A percentile compares a stretch with the other conserved stretches of the same genome.
Evolutionary conservation across 768 basidiomycete species (phyloP).

Genomic region (Favolaschia claudopus): DNA sequence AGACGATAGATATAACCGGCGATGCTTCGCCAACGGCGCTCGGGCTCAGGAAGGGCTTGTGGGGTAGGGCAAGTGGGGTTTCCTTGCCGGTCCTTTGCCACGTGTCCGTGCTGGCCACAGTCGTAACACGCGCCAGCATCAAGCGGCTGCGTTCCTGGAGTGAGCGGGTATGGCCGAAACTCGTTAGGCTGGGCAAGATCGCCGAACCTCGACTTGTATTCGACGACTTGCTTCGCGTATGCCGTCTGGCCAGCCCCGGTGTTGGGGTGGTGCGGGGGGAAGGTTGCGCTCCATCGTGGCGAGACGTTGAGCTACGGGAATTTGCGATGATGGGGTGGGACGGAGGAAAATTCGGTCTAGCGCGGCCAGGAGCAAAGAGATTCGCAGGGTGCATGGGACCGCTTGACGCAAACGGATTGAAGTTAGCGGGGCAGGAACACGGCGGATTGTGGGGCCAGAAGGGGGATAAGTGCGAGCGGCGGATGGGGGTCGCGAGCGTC

Average conservation of each 20-base stretch:
- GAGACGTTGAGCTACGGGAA: background rate
- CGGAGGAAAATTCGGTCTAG: background rate
- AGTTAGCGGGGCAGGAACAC: no score
- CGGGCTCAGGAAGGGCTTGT: slow-evolving; percentile 14
- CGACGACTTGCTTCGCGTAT: slow-evolving; percentile 17
- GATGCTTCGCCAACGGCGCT: slow-evolving; percentile 27
- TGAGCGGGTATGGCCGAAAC: slow-evolving; percentile 27
- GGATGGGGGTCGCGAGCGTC: background rate
- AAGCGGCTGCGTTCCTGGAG: slow-evolving; percentile 27
- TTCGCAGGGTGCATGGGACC: no score
- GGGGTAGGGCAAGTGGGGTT: slow-evolving; percentile 14
- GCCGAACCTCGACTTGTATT: background rate
- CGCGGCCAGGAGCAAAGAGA: background rate
- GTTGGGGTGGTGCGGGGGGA: slow-evolving; percentile 17
- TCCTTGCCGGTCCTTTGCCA: no score
- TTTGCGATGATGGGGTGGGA: background rate
- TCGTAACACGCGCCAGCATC: slow-evolving; percentile 28
- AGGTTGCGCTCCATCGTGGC: background rate
- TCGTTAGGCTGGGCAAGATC: slow-evolving; percentile 1
- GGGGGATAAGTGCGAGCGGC: background rate
- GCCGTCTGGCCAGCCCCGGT: slow-evolving; percentile 21
- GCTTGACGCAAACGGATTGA: no score
- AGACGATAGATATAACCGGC: background rate
- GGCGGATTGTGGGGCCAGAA: no score
- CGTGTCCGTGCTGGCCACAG: slow-evolving; percentile 27